These are phyloP conservation scores for Cardamine resedifolia DNA, from an alignment of 345 rosid species.

Conservation along the genomic window DNA sequence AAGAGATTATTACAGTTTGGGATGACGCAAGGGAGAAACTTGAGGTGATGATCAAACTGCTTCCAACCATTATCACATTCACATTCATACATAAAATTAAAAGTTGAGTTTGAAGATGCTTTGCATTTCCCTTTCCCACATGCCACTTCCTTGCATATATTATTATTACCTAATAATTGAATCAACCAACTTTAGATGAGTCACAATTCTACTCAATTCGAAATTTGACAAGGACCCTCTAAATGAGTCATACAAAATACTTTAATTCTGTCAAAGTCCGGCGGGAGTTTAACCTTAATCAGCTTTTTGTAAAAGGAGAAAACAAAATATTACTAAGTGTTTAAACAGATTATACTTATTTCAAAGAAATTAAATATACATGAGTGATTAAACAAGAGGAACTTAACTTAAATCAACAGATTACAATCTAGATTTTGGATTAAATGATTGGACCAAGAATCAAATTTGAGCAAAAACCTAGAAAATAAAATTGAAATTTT, in stretches of 20 bases:
- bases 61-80: conserved; percentile 79
- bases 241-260: conserved; percentile 4
- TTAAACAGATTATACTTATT: neutral
- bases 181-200: conserved; percentile 20
- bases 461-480: conserved; percentile 7
- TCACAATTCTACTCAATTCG: neutral
- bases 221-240: neutral
- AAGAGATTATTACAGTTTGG: conserved; percentile 69
- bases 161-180: conserved; percentile 4
- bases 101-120: conserved; percentile 40
- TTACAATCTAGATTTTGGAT: conserved; percentile 5
- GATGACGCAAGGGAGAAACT: conserved; percentile 79
- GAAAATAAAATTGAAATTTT: neutral
- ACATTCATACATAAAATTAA: conserved; percentile 44
- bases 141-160: no score
- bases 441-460: neutral
- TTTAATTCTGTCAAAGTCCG: neutral
- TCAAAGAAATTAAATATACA: neutral
- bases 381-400: neutral
- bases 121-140: conserved; percentile 72
- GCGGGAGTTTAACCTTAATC: conserved; percentile 19
- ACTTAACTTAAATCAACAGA: neutral
- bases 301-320: neutral
- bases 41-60: conserved; percentile 47
- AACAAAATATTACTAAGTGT: neutral